phyloP scores from a whole-genome alignment of 1,139 yeast species.

The Blastobotrys aristatus region DNA sequence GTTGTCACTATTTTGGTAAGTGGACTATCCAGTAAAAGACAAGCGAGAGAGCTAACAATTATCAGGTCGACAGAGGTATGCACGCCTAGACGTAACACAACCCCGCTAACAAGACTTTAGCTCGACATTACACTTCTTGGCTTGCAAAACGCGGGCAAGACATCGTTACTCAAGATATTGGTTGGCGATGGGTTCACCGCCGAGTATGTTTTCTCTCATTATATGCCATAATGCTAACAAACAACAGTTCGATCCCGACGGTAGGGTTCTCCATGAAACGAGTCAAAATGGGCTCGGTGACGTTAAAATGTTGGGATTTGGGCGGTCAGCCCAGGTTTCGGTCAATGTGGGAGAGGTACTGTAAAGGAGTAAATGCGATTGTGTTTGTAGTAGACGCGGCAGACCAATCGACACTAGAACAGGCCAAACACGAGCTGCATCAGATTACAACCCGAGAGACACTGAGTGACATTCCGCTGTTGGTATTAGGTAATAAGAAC shows the following conservation, averaged over 20 bases:
- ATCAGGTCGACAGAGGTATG: conserved; percentile 28
- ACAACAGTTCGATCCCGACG: conserved; percentile 39
- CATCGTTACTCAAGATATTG: conserved; percentile 34
- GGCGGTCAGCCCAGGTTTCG: conserved; percentile 41
- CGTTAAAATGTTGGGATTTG: conserved; percentile 40
- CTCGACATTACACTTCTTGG: conserved; percentile 38
- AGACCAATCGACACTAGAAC: conserved; percentile 30
- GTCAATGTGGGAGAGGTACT: conserved; percentile 41
- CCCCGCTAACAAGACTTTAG: no score
- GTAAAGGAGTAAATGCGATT: conserved; percentile 38
- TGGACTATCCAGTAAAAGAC: not conserved
- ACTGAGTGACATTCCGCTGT: conserved; percentile 35
- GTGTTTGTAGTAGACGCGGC: conserved; percentile 39
- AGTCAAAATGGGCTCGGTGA: conserved; percentile 36
- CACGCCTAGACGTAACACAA: no score
- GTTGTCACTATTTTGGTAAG: conserved; percentile 30
- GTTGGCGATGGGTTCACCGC: conserved; percentile 35
- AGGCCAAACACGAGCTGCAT: conserved; percentile 34
- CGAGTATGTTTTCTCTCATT: conserved; percentile 25
- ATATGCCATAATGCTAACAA: no score
- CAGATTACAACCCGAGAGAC: conserved; percentile 31
- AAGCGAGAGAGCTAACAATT: not conserved
- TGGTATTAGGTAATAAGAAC: conserved; percentile 38
- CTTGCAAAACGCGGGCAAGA: conserved; percentile 40
- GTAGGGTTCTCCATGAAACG: conserved; percentile 40